A percentile compares a stretch with the other conserved stretches of the same genome.
Conservation (phyloP, 164 flowering plant species). For the Dillenia turbinata region DNA sequence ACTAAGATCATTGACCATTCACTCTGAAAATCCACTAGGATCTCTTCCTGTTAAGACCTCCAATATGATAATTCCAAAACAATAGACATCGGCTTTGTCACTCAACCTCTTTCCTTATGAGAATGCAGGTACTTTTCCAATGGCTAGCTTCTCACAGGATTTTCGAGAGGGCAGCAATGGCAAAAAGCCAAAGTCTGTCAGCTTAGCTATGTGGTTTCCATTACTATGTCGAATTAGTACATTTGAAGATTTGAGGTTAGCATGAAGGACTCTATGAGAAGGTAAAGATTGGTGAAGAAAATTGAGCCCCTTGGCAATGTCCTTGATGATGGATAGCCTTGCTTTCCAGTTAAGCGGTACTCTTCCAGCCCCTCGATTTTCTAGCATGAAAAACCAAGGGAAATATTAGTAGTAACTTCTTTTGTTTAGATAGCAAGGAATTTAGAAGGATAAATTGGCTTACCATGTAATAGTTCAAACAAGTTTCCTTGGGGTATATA, state of each 20-base stretch:
- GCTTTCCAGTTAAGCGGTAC: conserved; percentile 36
- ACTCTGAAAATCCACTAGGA: conserved; percentile 23
- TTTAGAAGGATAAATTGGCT: background rate
- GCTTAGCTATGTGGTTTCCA: conserved; percentile 29
- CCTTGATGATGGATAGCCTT: conserved; percentile 46
- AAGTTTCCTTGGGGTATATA: conserved; percentile 39
- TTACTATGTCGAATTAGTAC: conserved; percentile 26
- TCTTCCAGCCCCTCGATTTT: conserved; percentile 41
- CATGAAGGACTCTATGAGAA: conserved; percentile 52
- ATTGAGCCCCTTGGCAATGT: conserved; percentile 45
- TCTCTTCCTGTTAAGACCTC: conserved; percentile 58
- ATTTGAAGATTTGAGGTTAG: conserved; percentile 63
- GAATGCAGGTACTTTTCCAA: conserved; percentile 42
- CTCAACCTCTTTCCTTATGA: conserved; percentile 36
- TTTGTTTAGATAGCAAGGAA: too few relatives aligned
- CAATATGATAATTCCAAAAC: conserved; percentile 52
- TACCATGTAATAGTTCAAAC: conserved; percentile 59
- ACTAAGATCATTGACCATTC: conserved; percentile 24
- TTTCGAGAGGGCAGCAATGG: conserved; percentile 34
- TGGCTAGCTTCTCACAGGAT: conserved; percentile 26
- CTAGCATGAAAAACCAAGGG: conserved; percentile 12
- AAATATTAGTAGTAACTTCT: background rate
- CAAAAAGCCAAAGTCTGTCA: conserved; percentile 50
- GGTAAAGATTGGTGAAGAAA: conserved; percentile 48
- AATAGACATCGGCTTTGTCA: conserved; percentile 52